These are phyloP conservation scores for Sarocladiaceae sp. DNA, from an alignment of 2,329 filamentous ascomycete species.

Conservation along the genomic window DNA sequence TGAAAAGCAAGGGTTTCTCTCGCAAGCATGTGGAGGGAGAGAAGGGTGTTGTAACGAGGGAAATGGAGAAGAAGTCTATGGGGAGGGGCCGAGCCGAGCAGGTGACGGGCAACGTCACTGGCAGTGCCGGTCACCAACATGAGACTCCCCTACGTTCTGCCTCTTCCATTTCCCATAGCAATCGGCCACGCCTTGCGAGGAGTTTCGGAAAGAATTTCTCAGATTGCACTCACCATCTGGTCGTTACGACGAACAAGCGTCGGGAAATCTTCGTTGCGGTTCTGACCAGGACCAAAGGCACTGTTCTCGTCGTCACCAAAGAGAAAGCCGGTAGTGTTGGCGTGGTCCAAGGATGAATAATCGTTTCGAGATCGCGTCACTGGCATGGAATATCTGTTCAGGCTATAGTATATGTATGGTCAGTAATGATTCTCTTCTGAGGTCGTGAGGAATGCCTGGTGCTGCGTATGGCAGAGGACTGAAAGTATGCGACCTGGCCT, in stretches of 20 bases:
- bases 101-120: not conserved
- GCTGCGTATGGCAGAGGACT: too few species aligned
- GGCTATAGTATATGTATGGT: conserved; percentile 36
- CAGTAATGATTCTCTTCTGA: not conserved
- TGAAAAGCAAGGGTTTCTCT: too few species aligned
- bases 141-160: not conserved
- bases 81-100: too few species aligned
- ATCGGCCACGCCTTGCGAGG: too few species aligned
- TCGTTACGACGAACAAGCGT: conserved; percentile 65
- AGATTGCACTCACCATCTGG: conserved; percentile 51
- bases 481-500: too few species aligned
- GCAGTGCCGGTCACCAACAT: too few species aligned
- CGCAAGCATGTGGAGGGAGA: not conserved
- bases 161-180: not conserved
- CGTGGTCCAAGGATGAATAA: conserved; percentile 68
- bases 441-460: too few species aligned
- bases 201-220: too few species aligned
- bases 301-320: conserved; percentile 68
- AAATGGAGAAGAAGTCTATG: too few species aligned
- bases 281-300: conserved; percentile 9
- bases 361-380: conserved; percentile 66
- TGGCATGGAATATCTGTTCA: conserved; percentile 92
- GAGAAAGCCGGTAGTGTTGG: conserved; percentile 78
- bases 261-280: conserved; percentile 73
- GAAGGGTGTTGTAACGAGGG: not conserved